Base-by-base conservation (phyloP, 1,284 basidiomycete genomes). In the Trichosporon coremiiforme region DNA sequence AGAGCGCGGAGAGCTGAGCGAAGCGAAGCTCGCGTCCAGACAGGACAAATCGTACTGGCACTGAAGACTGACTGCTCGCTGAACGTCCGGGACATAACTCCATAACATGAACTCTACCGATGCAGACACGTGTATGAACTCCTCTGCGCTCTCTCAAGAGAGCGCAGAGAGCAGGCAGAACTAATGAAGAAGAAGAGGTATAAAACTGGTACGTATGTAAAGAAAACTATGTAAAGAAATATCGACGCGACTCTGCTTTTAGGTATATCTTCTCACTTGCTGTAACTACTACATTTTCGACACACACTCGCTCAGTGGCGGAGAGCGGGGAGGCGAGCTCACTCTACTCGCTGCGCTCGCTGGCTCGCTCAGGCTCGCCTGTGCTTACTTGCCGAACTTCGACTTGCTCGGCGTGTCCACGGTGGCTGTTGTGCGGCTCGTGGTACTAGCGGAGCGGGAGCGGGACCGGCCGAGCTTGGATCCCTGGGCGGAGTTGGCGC, bases 381-480 rank as follows among this genome's bases (percentile, higher is more conserved):
- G 1, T 31, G 57, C 31, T 60, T n/a, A 60, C 29, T 60, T 64
- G 57, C 33, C 45, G 7, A 70, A 57, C 60, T 55, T 66, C 50
- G 60, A 57, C 35, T 35, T 38, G 22, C 55, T 47, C 13, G 68
- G 65, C 13, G 68, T 69, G 6, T 29, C 9, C 8, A 22, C 63
- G n/a, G 67, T 47, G 47, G 65, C 60, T 15, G 57, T 60, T 6
- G 29, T 71, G 22, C 47, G 65, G 12, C 69, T 71, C 38, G 64
- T 66, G 50, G 70, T 68, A 12, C 68, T 69, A 13, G 72, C 68
- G 12, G 72, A 71, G 33, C 72, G 72, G 64, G 68, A 69, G 62
- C 72, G 70, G 8, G 33, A 68, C 62, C 72, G 72, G 47, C 57
- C 50, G 45, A 73, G 68, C 57, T n/a, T 60, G 29, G 57, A 60